A percentile compares a stretch with the other conserved stretches of the same genome.
phyloP scores from a whole-genome alignment of 371 early-diverging fungal species.

The Circinella umbellata region DNA sequence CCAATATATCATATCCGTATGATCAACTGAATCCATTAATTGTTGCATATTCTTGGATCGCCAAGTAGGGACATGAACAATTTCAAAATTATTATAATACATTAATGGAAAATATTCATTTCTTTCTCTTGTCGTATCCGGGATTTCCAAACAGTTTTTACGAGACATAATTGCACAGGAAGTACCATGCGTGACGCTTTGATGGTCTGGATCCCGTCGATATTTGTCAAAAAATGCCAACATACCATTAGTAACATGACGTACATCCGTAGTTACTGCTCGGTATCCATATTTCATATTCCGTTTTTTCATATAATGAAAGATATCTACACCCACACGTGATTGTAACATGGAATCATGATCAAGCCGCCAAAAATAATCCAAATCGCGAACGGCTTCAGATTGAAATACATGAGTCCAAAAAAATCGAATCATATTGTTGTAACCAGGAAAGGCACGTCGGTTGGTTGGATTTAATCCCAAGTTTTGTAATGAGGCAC shows the following conservation, averaged over 20 bases:
- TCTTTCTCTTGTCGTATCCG: constrained; percentile 12
- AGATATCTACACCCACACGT: constrained; percentile 21
- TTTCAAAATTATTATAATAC: constrained; percentile 33
- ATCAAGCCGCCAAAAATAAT: constrained; percentile 28
- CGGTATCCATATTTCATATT: constrained; percentile 23
- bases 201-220: constrained; percentile 14
- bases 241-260: constrained; percentile 23
- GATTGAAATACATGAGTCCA: constrained; percentile 21
- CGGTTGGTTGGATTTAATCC: constrained; percentile 23
- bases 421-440: constrained; percentile 31
- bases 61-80: constrained; percentile 27
- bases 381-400: constrained; percentile 16
- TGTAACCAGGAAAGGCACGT: constrained; percentile 28
- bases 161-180: constrained; percentile 16
- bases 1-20: constrained; percentile 26
- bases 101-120: constrained; percentile 15
- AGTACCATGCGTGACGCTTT: constrained; percentile 1
- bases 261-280: constrained; percentile 18
- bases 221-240: constrained; percentile 25
- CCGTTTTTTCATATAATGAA: constrained; percentile 23
- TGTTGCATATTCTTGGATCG: constrained; percentile 15
- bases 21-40: constrained; percentile 18
- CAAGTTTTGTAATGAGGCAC: constrained; percentile 10
- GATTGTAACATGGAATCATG: constrained; percentile 21
- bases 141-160: constrained; percentile 19